A percentile compares a stretch with the other conserved stretches of the same genome.
phyloP scores from a whole-genome alignment of 2,329 filamentous ascomycete genomes.

The Shiraia bambusicola region DNA sequence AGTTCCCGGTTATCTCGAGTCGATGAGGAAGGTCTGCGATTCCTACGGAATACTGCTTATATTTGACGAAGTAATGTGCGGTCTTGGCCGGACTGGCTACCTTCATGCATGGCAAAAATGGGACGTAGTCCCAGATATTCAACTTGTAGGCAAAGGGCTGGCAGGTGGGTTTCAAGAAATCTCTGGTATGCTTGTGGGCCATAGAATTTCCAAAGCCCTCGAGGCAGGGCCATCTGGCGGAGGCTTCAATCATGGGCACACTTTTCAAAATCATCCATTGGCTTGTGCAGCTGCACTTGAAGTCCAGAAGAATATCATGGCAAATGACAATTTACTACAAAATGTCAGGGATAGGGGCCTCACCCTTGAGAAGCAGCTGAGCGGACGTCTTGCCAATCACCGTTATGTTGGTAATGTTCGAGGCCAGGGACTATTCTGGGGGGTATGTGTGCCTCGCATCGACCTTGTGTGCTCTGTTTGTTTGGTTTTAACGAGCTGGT shows the following conservation, averaged over 20 bases:
- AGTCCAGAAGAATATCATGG: conserved; percentile 59
- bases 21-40: conserved; percentile 68
- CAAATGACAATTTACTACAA: conserved; percentile 57
- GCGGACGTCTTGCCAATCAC: conserved; percentile 47
- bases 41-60: conserved; percentile 73
- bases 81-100: conserved; percentile 60
- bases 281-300: conserved; percentile 64
- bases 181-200: conserved; percentile 60
- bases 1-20: conserved; percentile 67
- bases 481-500: conserved; percentile 12
- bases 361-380: conserved; percentile 50
- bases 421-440: conserved; percentile 61
- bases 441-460: conserved; percentile 44
- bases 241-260: conserved; percentile 61
- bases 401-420: conserved; percentile 62
- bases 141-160: conserved; percentile 67
- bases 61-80: conserved; percentile 76
- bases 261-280: conserved; percentile 63
- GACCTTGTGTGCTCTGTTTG: not conserved
- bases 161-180: conserved; percentile 65
- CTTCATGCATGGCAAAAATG: conserved; percentile 65
- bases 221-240: conserved; percentile 44
- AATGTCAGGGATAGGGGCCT: conserved; percentile 60
- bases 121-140: conserved; percentile 62
- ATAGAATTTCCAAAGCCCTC: conserved; percentile 54